Evolutionary conservation across 495 filamentous ascomycete species (phyloP), one percentile per base, ranked within the genome.

Genomic region (Penicillium paradoxum): DNA sequence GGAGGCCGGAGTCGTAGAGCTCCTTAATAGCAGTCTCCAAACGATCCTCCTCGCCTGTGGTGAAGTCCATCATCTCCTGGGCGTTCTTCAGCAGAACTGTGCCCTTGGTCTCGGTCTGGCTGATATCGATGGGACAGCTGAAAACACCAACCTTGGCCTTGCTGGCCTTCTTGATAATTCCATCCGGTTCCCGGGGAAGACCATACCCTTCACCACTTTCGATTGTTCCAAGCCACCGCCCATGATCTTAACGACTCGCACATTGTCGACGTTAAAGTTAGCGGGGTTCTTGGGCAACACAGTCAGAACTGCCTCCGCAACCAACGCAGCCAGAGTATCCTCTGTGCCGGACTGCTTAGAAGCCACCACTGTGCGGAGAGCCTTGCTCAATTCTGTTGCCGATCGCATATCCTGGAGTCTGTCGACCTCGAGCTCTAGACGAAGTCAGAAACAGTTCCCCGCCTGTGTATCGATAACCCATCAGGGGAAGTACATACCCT

Each of bases 231-330:
- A 77, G 66, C 85, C 89, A 53, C 95, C 93, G 57, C 95, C 95
- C 95, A 99, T 97, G 60, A 99, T 97, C 78, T 99, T 99, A 52
- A 99, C 95, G 53, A 99, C 95, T 44, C 95, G 90, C 57, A 99
- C 84, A 66, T 97, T 99, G 78, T 99, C 95, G 58, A 99, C 95
- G 73, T 97, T 99, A 78, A 99, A 99, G 76, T 97, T 96, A 66
- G 77, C 68, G n/a, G 95, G 88, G 75, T 97, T 95, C 77, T 96
- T 97, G 54, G 95, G 95, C 41, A 97, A 81, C 4, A 99, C 95
- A 44, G 90, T 84, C 45, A 97, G 83, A 21, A 97, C 90, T 24
- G 92, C 95, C 76, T 97, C 91, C 32, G 95, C 84, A 49, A 99
- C 92, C 57, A 97, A 75, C 17, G 80, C 71, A 45, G 93, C 89